Conservation (phyloP, 768 basidiomycete genomes). For the Leucosporidium yakuticum region DNA sequence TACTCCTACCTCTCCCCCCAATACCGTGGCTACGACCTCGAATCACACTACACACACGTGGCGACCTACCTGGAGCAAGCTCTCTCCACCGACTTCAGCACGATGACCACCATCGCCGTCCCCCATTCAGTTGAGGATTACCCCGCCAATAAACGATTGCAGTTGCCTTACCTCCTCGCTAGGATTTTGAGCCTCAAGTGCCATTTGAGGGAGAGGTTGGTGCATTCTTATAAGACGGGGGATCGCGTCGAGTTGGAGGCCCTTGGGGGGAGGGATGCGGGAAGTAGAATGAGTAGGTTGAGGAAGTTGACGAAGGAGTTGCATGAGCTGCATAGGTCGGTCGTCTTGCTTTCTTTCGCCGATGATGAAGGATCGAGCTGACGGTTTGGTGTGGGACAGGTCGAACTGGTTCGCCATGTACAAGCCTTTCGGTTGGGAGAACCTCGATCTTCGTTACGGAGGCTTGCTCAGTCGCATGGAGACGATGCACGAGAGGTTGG, state of each 20-base stretch:
- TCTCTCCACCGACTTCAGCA: conserved; percentile 22
- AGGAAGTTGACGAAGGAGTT: conserved; percentile 20
- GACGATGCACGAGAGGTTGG: conserved; percentile 32
- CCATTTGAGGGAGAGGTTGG: conserved; percentile 32
- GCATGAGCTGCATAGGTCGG: conserved; percentile 27
- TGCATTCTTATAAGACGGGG: conserved; percentile 17
- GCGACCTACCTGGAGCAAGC: conserved; percentile 32
- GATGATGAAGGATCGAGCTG: no score
- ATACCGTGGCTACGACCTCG: conserved; percentile 36
- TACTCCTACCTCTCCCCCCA: conserved; percentile 35
- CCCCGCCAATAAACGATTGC: conserved; percentile 30
- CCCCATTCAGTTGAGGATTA: conserved; percentile 29
- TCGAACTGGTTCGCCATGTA: conserved; percentile 34
- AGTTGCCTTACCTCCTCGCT: conserved; percentile 32
- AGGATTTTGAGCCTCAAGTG: conserved; percentile 34
- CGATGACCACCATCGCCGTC: conserved; percentile 22
- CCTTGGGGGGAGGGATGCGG: conserved; percentile 10
- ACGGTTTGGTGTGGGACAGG: background rate
- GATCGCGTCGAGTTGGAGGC: conserved; percentile 30
- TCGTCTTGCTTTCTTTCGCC: no score
- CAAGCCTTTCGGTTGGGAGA: conserved; percentile 31
- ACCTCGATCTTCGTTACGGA: conserved; percentile 37
- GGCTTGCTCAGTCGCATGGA: conserved; percentile 32
- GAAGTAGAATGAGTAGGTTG: conserved; percentile 27
- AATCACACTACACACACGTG: conserved; percentile 32